These are phyloP conservation scores for Candida michaelii DNA, from an alignment of 805 yeast species.

Conservation along the genomic window DNA sequence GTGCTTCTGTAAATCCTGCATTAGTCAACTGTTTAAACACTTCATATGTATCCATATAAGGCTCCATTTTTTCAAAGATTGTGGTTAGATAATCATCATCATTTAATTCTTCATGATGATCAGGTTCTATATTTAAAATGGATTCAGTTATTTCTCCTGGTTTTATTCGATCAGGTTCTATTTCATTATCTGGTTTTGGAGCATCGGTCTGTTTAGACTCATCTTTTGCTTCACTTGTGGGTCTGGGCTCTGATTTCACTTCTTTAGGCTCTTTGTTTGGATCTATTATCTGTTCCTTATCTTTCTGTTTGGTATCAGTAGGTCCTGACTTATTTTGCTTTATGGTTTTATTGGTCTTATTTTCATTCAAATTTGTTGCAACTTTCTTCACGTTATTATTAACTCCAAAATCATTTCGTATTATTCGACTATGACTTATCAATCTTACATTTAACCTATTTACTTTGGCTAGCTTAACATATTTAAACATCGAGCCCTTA, in stretches of 20 bases:
- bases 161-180: not conserved
- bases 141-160: slow-evolving; percentile 7
- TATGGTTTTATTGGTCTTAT: not conserved
- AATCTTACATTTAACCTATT: slow-evolving; percentile 7
- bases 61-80: slow-evolving; percentile 51
- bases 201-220: not conserved
- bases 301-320: not conserved
- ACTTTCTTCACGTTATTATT: not conserved
- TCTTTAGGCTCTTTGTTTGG: no score
- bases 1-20: slow-evolving; percentile 61
- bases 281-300: no score
- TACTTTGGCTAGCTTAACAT: slow-evolving; percentile 7
- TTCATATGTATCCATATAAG: slow-evolving; percentile 47
- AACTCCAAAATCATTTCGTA: slow-evolving; percentile 6
- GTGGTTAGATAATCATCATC: slow-evolving; percentile 45
- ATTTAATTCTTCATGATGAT: not conserved
- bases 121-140: not conserved
- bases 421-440: slow-evolving; percentile 3
- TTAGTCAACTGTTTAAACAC: slow-evolving; percentile 52
- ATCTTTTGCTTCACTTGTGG: not conserved
- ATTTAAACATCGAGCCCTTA: slow-evolving; percentile 8
- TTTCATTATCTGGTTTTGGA: not conserved
- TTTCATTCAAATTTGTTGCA: not conserved
- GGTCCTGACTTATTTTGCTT: not conserved
- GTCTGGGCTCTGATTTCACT: no score